Evolutionary conservation across 108 stramenopile species (phyloP).

Genomic region (Conticribra weissflogii): DNA sequence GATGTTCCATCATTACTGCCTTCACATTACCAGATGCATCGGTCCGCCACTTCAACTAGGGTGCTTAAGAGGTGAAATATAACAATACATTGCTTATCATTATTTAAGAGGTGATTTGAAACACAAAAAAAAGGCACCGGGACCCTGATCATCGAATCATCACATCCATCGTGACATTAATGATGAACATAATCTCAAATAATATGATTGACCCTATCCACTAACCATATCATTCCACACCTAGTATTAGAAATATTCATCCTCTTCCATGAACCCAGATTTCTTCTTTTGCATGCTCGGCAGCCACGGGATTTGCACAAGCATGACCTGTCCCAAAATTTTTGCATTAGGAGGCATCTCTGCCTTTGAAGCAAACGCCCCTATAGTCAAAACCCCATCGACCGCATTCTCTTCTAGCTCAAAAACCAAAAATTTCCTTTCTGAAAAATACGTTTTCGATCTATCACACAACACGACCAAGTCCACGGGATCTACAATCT

Average conservation of each 20-base stretch:
- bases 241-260: conserved; percentile 85
- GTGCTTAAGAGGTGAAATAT: too few species aligned
- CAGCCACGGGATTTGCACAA: conserved; percentile 88
- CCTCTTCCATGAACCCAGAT: conserved; percentile 85
- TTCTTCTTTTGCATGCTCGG: conserved; percentile 85
- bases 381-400: conserved; percentile 59
- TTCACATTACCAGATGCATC: too few species aligned
- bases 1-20: too few species aligned
- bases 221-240: too few species aligned
- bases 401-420: conserved; percentile 46
- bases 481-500: conserved; percentile 75
- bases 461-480: conserved; percentile 78
- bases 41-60: too few species aligned
- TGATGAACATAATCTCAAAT: too few species aligned
- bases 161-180: too few species aligned
- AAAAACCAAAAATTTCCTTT: conserved; percentile 80
- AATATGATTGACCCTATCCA: too few species aligned
- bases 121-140: too few species aligned
- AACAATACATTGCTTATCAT: too few species aligned
- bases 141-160: too few species aligned
- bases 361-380: conserved; percentile 57
- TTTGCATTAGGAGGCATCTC: conserved; percentile 63
- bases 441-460: conserved; percentile 61
- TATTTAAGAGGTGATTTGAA: too few species aligned
- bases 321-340: conserved; percentile 77